Evolutionary conservation across 768 basidiomycete species (phyloP).

Genomic region (Mycena galopus): DNA sequence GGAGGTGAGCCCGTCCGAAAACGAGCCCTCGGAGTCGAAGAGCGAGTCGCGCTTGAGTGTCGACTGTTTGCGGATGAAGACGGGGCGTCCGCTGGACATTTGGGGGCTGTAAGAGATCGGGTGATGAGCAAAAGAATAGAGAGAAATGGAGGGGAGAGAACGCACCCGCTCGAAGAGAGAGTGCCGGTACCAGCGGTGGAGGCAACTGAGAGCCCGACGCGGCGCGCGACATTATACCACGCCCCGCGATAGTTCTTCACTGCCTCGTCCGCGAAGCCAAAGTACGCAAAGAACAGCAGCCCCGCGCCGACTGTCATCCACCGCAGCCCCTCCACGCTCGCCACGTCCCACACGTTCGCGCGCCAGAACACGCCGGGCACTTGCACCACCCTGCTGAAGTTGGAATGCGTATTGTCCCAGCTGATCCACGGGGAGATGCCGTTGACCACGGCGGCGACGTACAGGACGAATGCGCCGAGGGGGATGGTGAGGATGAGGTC

Average conservation of each 20-base stretch:
- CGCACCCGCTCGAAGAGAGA: not conserved
- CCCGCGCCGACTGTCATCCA: conserved; percentile 64
- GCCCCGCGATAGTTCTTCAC: conserved; percentile 62
- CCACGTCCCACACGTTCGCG: conserved; percentile 33
- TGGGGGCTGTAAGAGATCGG: not conserved
- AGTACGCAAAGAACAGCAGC: conserved; percentile 74
- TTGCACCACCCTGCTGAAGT: conserved; percentile 60
- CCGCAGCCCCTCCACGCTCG: conserved; percentile 58
- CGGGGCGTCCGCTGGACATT: not conserved
- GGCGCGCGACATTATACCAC: not conserved
- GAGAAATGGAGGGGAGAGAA: not conserved
- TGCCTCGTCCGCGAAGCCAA: conserved; percentile 75
- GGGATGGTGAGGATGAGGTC: conserved; percentile 65
- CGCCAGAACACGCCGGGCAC: conserved; percentile 61
- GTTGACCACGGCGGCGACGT: conserved; percentile 42
- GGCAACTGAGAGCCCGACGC: not conserved
- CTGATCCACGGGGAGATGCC: conserved; percentile 58
- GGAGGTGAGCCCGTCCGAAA: too few relatives aligned
- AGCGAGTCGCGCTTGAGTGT: not conserved
- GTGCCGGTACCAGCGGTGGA: not conserved
- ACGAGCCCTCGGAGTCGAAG: not conserved
- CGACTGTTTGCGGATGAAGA: not conserved
- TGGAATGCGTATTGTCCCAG: conserved; percentile 64
- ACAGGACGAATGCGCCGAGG: conserved; percentile 54
- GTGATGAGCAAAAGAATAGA: not conserved